These are phyloP conservation scores for Tetrahymena borealis DNA, from an alignment of 73 alveolate species.

Conservation along the genomic window DNA sequence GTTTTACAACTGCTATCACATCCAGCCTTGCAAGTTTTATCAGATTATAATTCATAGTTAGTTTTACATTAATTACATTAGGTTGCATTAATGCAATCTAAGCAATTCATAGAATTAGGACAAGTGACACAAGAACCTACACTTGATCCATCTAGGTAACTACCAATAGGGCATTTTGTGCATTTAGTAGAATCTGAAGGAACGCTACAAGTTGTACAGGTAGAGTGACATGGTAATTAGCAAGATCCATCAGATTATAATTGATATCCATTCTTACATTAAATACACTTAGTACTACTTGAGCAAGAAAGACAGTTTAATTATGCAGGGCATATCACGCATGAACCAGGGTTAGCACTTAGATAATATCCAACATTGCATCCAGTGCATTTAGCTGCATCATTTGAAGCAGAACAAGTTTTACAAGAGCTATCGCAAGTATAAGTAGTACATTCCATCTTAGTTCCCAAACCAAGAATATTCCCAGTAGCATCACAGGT, in stretches of 20 bases:
- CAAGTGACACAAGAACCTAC: not conserved
- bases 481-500: not conserved
- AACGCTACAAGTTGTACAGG: not conserved
- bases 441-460: not conserved
- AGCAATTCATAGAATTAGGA: not conserved
- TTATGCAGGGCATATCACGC: not conserved
- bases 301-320: not conserved
- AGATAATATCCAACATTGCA: not conserved
- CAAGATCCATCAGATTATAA: not conserved
- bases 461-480: not conserved
- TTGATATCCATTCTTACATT: not conserved
- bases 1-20: not conserved
- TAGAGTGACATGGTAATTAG: not conserved
- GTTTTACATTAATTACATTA: not conserved
- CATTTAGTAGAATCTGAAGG: not conserved
- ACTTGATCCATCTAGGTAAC: not conserved
- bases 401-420: not conserved
- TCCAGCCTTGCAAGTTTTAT: too few species aligned
- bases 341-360: not conserved
- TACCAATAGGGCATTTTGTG: not conserved
- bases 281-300: not conserved
- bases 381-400: not conserved
- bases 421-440: not conserved
- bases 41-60: not conserved
- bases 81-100: not conserved